These are phyloP conservation scores for Syzygium syzygioides DNA, from an alignment of 441 rosid genomes.

Conservation along the genomic window DNA sequence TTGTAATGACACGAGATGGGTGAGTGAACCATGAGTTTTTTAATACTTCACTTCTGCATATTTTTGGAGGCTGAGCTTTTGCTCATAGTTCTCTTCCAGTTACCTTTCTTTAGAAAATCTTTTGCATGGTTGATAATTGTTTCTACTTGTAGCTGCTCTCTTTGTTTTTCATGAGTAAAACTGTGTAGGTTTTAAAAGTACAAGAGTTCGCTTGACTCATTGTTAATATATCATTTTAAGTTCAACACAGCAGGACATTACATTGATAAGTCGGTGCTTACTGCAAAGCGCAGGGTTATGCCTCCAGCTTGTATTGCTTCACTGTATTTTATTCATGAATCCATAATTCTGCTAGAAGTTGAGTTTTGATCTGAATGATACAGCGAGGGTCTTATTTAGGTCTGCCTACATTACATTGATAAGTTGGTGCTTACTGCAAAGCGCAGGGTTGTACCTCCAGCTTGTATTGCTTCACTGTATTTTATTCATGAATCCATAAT, in stretches of 20 bases:
- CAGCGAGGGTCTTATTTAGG: not conserved
- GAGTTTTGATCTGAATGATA: not conserved
- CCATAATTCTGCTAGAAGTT: not conserved
- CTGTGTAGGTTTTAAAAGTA: not conserved
- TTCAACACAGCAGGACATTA: not conserved
- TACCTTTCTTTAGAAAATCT: not conserved
- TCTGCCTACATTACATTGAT: not conserved
- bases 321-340: not conserved
- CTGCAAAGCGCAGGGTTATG: not conserved
- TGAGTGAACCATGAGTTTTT: not conserved
- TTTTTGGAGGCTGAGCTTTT: not conserved
- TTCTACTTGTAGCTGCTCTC: not conserved
- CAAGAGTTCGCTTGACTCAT: not conserved
- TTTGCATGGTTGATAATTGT: not conserved
- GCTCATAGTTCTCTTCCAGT: not conserved
- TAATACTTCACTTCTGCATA: not conserved
- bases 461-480: not conserved
- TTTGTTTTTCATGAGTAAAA: not conserved
- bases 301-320: not conserved
- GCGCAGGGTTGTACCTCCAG: not conserved
- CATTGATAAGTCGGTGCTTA: not conserved
- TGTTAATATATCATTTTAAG: not conserved
- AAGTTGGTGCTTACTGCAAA: not conserved
- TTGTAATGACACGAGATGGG: not conserved
- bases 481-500: not conserved